Conservation (phyloP, 2,329 filamentous ascomycete genomes). For the Trichoderma koningii region DNA sequence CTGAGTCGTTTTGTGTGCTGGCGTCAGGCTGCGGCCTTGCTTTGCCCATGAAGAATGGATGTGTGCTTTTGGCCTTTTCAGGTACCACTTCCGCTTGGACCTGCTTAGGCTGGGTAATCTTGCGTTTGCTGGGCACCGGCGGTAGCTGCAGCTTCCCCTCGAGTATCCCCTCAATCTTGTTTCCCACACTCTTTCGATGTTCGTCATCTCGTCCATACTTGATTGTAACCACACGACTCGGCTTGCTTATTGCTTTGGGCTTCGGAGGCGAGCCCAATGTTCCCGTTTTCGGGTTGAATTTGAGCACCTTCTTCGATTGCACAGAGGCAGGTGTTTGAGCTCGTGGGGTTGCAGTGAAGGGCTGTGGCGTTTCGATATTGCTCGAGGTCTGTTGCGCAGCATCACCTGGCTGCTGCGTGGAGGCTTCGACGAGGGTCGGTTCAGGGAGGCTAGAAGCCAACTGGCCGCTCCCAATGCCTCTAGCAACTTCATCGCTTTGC, state of each 20-base stretch:
- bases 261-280: constrained; percentile 64
- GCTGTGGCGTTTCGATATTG: constrained; percentile 15
- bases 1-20: constrained; percentile 30
- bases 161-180: constrained; percentile 66
- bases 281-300: constrained; percentile 61
- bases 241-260: constrained; percentile 46
- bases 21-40: constrained; percentile 35
- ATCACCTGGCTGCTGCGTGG: constrained; percentile 7
- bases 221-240: constrained; percentile 54
- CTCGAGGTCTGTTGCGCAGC: not conserved
- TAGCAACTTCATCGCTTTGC: not conserved
- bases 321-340: constrained; percentile 27
- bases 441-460: constrained; percentile 24
- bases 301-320: constrained; percentile 54
- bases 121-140: constrained; percentile 21
- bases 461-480: not conserved
- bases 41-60: constrained; percentile 49
- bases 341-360: constrained; percentile 20
- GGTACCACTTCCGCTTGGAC: constrained; percentile 30
- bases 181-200: constrained; percentile 53
- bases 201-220: constrained; percentile 58
- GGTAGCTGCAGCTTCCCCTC: constrained; percentile 36
- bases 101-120: not conserved
- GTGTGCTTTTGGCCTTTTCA: constrained; percentile 38
- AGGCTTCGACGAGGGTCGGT: constrained; percentile 30